Evolutionary conservation across 2,329 filamentous ascomycete genomes (phyloP).

Genomic region (Colletotrichum higginsianum): DNA sequence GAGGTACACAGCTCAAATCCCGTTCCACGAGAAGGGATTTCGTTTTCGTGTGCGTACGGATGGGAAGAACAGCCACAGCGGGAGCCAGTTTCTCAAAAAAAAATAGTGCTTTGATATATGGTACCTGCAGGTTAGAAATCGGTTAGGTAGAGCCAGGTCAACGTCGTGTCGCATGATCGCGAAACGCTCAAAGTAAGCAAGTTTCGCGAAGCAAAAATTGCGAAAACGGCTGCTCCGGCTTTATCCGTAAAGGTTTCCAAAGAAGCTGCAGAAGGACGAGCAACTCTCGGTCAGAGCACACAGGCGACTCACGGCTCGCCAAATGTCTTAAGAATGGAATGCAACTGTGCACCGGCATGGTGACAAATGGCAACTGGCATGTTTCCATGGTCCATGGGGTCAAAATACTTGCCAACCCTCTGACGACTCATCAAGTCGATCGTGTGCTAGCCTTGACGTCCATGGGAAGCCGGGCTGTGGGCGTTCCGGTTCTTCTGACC

Average conservation of each 20-base stretch:
- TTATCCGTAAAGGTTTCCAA: conserved; percentile 6
- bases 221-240: conserved; percentile 2
- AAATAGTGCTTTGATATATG: conserved; percentile 10
- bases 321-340: conserved; percentile 29
- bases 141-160: background rate
- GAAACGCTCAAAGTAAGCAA: conserved; percentile 22
- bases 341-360: conserved; percentile 30
- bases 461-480: background rate
- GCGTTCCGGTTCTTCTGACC: conserved; percentile 3
- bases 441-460: background rate
- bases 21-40: background rate
- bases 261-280: conserved; percentile 15
- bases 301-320: conserved; percentile 13
- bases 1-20: background rate
- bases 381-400: conserved; percentile 25
- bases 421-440: conserved; percentile 19
- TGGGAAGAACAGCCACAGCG: background rate
- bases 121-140: conserved; percentile 10
- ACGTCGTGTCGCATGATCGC: conserved; percentile 26
- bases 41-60: background rate
- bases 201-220: background rate
- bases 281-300: conserved; percentile 17
- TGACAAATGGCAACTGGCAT: conserved; percentile 39
- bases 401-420: conserved; percentile 27
- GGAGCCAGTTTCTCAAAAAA: background rate